phyloP scores from a whole-genome alignment of 2,329 filamentous ascomycete genomes.

The Chaetomium globosum region DNA sequence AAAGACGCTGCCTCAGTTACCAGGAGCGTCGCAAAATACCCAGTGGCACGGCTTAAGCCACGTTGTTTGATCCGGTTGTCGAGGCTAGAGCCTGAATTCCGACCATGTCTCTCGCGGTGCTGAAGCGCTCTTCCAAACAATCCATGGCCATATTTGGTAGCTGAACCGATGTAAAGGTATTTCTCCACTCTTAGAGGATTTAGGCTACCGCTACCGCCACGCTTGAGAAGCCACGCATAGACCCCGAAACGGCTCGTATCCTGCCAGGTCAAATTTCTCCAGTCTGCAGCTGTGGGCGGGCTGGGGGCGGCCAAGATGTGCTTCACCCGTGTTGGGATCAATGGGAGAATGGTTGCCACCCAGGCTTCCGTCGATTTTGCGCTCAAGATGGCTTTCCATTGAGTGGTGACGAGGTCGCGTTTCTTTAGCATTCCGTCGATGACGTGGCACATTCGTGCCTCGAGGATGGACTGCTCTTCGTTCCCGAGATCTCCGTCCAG shows the following conservation, averaged over 20 bases:
- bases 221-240: constrained; percentile 2
- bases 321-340: constrained; percentile 1
- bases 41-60: neutral
- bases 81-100: neutral
- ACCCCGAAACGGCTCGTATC: neutral
- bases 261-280: constrained; percentile 1
- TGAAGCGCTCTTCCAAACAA: neutral
- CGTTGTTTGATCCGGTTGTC: neutral
- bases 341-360: constrained; percentile 1
- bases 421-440: neutral
- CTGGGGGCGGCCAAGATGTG: constrained; percentile 4
- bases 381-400: neutral
- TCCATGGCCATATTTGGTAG: constrained; percentile 2
- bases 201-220: neutral
- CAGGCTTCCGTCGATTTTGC: constrained; percentile 1
- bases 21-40: constrained; percentile 2
- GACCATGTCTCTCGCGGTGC: neutral
- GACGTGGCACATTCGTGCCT: neutral
- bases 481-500: neutral
- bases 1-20: neutral
- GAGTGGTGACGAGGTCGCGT: neutral
- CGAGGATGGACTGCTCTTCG: neutral
- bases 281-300: constrained; percentile 7
- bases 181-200: constrained; percentile 2
- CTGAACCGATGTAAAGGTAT: neutral